Conservation (phyloP, 805 yeast genomes). For the Candida caryicola region DNA sequence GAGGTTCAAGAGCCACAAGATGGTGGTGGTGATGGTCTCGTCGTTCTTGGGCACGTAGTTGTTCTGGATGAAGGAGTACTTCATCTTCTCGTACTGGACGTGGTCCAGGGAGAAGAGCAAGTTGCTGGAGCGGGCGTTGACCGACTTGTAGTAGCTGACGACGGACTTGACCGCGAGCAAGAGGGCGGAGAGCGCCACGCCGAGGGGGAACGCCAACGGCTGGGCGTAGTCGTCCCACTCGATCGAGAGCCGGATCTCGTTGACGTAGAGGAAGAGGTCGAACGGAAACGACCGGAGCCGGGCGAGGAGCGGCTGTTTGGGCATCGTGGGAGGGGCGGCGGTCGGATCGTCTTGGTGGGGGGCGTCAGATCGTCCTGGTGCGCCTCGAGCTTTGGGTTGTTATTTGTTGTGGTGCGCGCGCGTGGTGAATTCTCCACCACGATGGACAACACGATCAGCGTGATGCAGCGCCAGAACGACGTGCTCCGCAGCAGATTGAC, state of each 20-base stretch:
- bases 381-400: conserved; percentile 3
- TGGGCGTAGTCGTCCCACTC: conserved; percentile 41
- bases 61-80: conserved; percentile 7
- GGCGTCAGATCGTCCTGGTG: too few relatives aligned
- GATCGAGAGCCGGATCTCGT: conserved; percentile 36
- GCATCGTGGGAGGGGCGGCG: too few relatives aligned
- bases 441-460: conserved; percentile 9
- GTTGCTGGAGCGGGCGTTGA: conserved; percentile 28
- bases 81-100: conserved; percentile 31
- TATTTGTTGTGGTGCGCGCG: conserved; percentile 1
- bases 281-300: conserved; percentile 31
- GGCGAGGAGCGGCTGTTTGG: conserved; percentile 26
- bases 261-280: conserved; percentile 33
- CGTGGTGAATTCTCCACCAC: not conserved
- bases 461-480: conserved; percentile 8
- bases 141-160: conserved; percentile 23
- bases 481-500: conserved; percentile 6
- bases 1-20: conserved; percentile 17
- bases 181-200: conserved; percentile 18
- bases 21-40: conserved; percentile 9
- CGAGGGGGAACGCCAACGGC: conserved; percentile 31
- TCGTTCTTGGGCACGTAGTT: conserved; percentile 4
- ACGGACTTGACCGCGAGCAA: conserved; percentile 22
- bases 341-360: too few relatives aligned
- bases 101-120: conserved; percentile 34